Evolutionary conservation across 768 basidiomycete genomes (phyloP), one percentile per base, ranked within the genome.

Genomic region (Mycena haematopus): DNA sequence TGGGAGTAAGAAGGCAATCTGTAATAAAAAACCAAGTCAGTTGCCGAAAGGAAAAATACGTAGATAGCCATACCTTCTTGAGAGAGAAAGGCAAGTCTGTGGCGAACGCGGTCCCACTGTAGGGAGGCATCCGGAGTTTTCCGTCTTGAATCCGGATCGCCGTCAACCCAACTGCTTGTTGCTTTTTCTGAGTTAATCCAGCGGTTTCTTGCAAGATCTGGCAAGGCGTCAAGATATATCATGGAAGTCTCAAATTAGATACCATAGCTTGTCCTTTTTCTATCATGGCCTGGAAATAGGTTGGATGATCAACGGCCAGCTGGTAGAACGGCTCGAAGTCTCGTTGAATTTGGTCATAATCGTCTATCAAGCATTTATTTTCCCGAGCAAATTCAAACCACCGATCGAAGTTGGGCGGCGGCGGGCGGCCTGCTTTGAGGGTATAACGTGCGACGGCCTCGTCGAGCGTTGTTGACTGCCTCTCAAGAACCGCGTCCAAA

Each of bases 391-490:
- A 31, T 9, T 31, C 6, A 31, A 31, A 31, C 29, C 29, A 31
- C 29, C 9, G 4, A 9, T 31, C 29, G 29, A 5, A 31, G 29
- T 31, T 31, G 6, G 6, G 29, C 9, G 29, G 29, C 6, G 29
- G 29, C 2, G n/a, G 42, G 7, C 67, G 64, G 22, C 58, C 50
- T 14, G 67, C 51, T n/a, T 60, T 68, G 1, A 68, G 42, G 11
- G 53, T 51, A 40, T 68, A 68, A 9, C 64, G 64, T 4, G 67
- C 63, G 21, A 44, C 31, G 19, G 67, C 67, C 19, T 66, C 52
- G 21, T 33, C 51, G 22, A 68, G 55, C 3, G 67, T 68, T n/a
- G 13, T 33, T 13, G 67, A 68, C 24, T 68, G 67, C 27, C 55
- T 29, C 29, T 54, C 52, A 25, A 62, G 61, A 2, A 66, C 46